Conservation (phyloP, 2,329 filamentous ascomycete genomes). For the Ambrosiella beaveri region DNA sequence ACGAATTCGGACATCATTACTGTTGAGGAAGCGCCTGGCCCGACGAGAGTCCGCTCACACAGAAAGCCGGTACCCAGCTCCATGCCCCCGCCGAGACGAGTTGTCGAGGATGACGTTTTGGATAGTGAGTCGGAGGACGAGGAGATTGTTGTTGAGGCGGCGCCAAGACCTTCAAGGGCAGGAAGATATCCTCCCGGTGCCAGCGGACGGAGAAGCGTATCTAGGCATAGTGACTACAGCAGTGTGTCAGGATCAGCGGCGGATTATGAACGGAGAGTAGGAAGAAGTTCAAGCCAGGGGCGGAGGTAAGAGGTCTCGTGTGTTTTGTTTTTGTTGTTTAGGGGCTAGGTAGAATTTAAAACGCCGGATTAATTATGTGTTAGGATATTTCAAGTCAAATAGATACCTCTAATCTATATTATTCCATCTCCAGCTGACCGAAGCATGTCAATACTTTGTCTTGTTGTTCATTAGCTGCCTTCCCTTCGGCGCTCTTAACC, state of each 20-base stretch:
- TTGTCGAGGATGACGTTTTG: neutral
- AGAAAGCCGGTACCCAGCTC: constrained; percentile 6
- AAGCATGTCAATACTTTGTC: constrained; percentile 6
- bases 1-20: constrained; percentile 6
- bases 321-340: constrained; percentile 1
- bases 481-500: neutral
- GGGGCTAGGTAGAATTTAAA: neutral
- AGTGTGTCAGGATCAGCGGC: constrained; percentile 4
- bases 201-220: neutral
- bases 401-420: neutral
- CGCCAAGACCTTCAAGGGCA: neutral
- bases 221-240: constrained; percentile 6
- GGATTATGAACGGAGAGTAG: neutral
- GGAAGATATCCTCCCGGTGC: neutral
- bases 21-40: constrained; percentile 3
- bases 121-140: constrained; percentile 1
- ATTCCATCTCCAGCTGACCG: constrained; percentile 5
- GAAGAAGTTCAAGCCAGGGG: neutral
- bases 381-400: neutral
- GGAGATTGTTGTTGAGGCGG: constrained; percentile 2
- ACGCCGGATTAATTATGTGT: neutral
- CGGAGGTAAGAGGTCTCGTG: neutral
- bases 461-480: neutral
- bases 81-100: neutral
- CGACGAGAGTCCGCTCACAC: neutral